Conservation (phyloP, 2,329 filamentous ascomycete species). For the Sporothrix sp. region DNA sequence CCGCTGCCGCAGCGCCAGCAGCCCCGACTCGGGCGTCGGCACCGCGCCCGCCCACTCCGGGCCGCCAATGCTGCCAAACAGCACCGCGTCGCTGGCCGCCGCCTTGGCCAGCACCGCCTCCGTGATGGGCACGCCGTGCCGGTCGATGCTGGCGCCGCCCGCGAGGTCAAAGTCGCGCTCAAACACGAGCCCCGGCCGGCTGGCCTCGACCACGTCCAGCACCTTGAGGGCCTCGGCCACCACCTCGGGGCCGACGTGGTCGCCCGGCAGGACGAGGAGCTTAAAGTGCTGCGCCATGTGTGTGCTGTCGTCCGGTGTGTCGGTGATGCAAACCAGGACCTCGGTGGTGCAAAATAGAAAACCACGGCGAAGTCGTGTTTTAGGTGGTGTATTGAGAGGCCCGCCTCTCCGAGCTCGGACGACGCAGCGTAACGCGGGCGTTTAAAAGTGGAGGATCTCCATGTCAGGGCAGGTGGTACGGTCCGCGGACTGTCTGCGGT, state of each 20-base stretch:
- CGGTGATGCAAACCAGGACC: no score
- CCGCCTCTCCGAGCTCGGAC: no score
- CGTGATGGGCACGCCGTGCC: conserved; percentile 34
- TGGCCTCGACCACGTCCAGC: conserved; percentile 31
- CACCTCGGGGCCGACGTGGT: conserved; percentile 39
- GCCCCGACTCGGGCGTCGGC: conserved; percentile 36
- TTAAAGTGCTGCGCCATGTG: conserved; percentile 17
- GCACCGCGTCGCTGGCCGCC: conserved; percentile 32
- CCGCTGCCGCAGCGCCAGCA: conserved; percentile 30
- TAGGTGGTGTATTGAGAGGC: no score
- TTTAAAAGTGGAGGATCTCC: no score
- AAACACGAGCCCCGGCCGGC: conserved; percentile 24
- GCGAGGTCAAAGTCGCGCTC: conserved; percentile 19
- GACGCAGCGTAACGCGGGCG: no score
- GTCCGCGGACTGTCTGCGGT: no score
- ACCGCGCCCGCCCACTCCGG: conserved; percentile 34
- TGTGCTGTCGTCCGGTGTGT: not conserved
- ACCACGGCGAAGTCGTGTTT: no score
- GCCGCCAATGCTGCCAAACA: conserved; percentile 39
- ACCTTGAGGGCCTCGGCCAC: conserved; percentile 37
- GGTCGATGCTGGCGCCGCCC: conserved; percentile 34
- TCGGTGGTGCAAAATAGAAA: no score
- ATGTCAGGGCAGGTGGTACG: no score
- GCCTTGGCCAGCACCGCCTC: conserved; percentile 34
- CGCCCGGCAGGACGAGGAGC: conserved; percentile 36